These are phyloP conservation scores for Mycena sanguinolenta DNA, from an alignment of 768 basidiomycete species.

Conservation along the genomic window DNA sequence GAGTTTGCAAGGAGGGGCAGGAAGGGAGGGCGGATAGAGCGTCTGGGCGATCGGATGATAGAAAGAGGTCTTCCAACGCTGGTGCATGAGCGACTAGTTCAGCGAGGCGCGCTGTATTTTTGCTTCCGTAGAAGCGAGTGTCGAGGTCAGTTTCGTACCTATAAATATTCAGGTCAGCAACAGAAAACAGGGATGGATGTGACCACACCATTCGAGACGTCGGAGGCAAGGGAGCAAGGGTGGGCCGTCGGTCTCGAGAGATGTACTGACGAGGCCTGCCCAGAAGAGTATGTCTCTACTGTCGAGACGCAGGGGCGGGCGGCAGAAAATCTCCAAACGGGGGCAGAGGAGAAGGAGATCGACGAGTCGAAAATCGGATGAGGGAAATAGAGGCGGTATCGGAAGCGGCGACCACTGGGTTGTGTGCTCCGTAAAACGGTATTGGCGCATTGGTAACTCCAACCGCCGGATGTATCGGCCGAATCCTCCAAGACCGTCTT, in stretches of 20 bases:
- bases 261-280: slow-evolving; percentile 12
- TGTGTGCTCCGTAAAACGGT: background rate
- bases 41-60: slow-evolving; percentile 28
- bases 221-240: background rate
- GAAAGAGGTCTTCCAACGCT: slow-evolving; percentile 16
- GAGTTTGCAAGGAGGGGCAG: slow-evolving; percentile 9
- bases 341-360: slow-evolving; percentile 21
- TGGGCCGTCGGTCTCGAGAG: background rate
- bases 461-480: slow-evolving; percentile 28
- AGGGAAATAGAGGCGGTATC: background rate
- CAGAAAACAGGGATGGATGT: background rate
- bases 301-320: slow-evolving; percentile 29
- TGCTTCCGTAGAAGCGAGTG: slow-evolving; percentile 21
- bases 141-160: slow-evolving; percentile 28
- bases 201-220: slow-evolving; percentile 30
- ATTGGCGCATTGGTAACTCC: slow-evolving; percentile 21
- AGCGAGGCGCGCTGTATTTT: slow-evolving; percentile 14
- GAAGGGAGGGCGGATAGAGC: slow-evolving; percentile 17
- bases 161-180: background rate
- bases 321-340: slow-evolving; percentile 37
- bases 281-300: slow-evolving; percentile 19
- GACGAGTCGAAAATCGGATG: background rate
- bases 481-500: slow-evolving; percentile 2
- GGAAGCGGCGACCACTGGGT: background rate
- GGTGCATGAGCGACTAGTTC: slow-evolving; percentile 26